A percentile compares a stretch with the other conserved stretches of the same genome.
Conservation (phyloP, 495 filamentous ascomycete genomes). For the Tuber indicum region DNA sequence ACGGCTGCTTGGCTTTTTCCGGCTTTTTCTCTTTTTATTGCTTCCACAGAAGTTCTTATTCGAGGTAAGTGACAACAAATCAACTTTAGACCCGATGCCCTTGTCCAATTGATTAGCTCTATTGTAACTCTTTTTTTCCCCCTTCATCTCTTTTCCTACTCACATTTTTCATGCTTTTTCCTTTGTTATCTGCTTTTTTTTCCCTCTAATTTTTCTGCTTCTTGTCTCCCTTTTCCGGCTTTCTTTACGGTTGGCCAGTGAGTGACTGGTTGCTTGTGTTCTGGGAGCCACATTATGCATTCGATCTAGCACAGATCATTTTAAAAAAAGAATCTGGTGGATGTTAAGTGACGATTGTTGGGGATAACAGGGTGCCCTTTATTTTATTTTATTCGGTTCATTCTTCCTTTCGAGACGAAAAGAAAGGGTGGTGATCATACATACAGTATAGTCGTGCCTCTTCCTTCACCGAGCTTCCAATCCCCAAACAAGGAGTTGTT, state of each 20-base stretch:
- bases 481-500: not conserved
- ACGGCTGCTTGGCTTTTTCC: constrained; percentile 20
- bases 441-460: not conserved
- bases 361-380: constrained; percentile 10
- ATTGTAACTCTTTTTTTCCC: constrained; percentile 27
- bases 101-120: constrained; percentile 36
- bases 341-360: constrained; percentile 24
- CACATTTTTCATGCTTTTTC: constrained; percentile 1
- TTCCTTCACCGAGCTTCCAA: not conserved
- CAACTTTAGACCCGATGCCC: constrained; percentile 31
- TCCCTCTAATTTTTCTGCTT: not conserved
- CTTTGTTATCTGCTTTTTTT: not conserved
- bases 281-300: constrained; percentile 9
- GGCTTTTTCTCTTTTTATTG: constrained; percentile 8
- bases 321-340: constrained; percentile 19
- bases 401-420: not conserved
- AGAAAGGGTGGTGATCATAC: not conserved
- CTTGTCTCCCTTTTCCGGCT: not conserved
- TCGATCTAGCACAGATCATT: constrained; percentile 21
- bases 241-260: not conserved
- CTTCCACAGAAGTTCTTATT: constrained; percentile 21
- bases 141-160: not conserved
- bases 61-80: constrained; percentile 42
- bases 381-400: not conserved
- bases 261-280: constrained; percentile 8